Percentiles rank a stretch among this genome's conserved stretches.
phyloP scores from a whole-genome alignment of 108 stramenopile species.

The Nannochloropsis oceanica region DNA sequence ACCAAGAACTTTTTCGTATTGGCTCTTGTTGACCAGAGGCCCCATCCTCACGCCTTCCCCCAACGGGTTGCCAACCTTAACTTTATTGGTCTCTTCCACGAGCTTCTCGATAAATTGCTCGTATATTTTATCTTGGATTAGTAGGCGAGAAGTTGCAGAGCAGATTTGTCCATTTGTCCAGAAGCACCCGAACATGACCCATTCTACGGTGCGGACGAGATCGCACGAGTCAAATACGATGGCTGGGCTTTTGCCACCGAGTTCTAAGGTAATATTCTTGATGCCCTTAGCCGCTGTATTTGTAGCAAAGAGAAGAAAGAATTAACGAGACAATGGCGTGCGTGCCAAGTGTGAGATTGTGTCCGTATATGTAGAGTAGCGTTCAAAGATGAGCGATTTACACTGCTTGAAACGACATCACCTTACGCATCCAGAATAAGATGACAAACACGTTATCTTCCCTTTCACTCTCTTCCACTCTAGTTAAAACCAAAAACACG shows the following conservation, averaged over 20 bases:
- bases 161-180: constrained; percentile 13
- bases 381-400: no score
- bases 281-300: not conserved
- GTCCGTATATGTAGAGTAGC: no score
- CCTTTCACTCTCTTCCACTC: no score
- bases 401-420: no score
- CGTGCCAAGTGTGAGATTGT: not conserved
- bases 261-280: constrained; percentile 1
- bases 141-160: constrained; percentile 25
- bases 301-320: not conserved
- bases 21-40: not conserved
- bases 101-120: constrained; percentile 26
- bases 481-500: no score
- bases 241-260: constrained; percentile 9
- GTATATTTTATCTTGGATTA: constrained; percentile 24
- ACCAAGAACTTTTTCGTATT: not conserved
- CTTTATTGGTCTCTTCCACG: constrained; percentile 8
- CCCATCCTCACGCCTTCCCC: constrained; percentile 1
- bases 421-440: no score
- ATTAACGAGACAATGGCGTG: not conserved
- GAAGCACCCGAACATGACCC: constrained; percentile 1
- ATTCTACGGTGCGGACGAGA: constrained; percentile 9
- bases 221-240: constrained; percentile 1
- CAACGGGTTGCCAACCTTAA: constrained; percentile 21
- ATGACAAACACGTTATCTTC: no score